These are phyloP conservation scores for Alternaria sp. DNA, from an alignment of 2,329 filamentous ascomycete species.

Conservation along the genomic window DNA sequence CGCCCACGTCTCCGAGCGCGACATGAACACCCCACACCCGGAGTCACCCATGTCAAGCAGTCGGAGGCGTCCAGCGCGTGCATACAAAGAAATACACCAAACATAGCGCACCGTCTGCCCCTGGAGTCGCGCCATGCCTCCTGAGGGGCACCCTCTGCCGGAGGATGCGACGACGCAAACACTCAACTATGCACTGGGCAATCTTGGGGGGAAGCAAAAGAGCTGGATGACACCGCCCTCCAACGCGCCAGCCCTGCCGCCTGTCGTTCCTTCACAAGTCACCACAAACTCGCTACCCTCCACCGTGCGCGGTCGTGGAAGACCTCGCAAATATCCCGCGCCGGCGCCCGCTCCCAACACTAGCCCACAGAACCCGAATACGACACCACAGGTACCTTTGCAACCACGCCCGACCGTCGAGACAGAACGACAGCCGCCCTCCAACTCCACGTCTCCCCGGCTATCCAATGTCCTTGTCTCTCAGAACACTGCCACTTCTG, in stretches of 20 bases:
- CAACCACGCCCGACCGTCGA: constrained; percentile 9
- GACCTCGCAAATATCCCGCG: constrained; percentile 19
- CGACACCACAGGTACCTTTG: not conserved
- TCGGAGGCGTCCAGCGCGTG: constrained; percentile 9
- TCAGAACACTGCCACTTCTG: constrained; percentile 2
- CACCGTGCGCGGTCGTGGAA: constrained; percentile 15
- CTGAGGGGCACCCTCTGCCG: constrained; percentile 7
- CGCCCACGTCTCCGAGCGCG: constrained; percentile 2
- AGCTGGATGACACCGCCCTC: constrained; percentile 39
- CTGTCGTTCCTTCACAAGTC: not conserved
- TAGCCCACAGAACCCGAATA: not conserved
- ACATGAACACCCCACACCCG: constrained; percentile 30
- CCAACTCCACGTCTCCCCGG: constrained; percentile 47
- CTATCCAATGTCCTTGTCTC: constrained; percentile 39
- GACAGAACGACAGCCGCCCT: constrained; percentile 28
- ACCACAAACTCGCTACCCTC: constrained; percentile 5
- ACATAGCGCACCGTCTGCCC: not conserved
- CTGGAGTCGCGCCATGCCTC: constrained; percentile 18
- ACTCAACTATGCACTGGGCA: constrained; percentile 41
- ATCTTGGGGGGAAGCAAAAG: constrained; percentile 41
- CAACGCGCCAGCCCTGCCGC: not conserved
- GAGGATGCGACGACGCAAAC: constrained; percentile 28
- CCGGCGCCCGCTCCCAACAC: not conserved
- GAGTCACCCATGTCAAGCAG: constrained; percentile 16
- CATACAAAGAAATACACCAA: not conserved